These are phyloP conservation scores for Cystobasidium sp. DNA, from an alignment of 1,284 basidiomycete genomes.

Conservation along the genomic window DNA sequence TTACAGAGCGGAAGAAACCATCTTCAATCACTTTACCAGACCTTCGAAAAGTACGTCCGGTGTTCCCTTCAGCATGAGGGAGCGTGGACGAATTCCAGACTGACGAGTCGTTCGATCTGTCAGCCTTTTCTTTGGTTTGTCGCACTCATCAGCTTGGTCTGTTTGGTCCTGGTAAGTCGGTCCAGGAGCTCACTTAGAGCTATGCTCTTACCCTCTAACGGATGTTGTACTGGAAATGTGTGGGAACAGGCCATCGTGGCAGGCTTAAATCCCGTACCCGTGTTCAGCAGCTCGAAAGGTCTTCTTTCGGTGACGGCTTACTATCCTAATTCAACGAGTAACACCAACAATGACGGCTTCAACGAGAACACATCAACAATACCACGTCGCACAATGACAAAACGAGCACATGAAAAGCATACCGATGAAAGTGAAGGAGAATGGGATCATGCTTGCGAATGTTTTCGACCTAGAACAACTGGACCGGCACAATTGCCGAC, in stretches of 20 bases:
- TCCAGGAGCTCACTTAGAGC: neutral
- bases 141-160: neutral
- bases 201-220: too few relatives aligned
- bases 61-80: too few relatives aligned
- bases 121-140: conserved; percentile 17
- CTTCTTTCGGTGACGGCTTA: conserved; percentile 3
- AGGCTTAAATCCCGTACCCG: conserved; percentile 10
- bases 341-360: neutral
- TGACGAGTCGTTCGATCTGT: neutral
- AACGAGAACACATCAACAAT: neutral
- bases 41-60: conserved; percentile 25
- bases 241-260: conserved; percentile 6
- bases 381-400: neutral
- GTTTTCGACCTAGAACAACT: neutral
- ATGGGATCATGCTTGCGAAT: conserved; percentile 34
- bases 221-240: too few relatives aligned
- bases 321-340: conserved; percentile 9
- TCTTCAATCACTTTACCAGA: conserved; percentile 5
- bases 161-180: conserved; percentile 8
- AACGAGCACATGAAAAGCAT: neutral
- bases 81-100: too few relatives aligned
- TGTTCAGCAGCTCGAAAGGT: conserved; percentile 16
- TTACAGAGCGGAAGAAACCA: neutral
- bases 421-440: neutral
- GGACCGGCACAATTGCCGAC: neutral